These are phyloP conservation scores for Debaryomycetaceae sp. DNA, from an alignment of 1,139 yeast species.

Conservation along the genomic window DNA sequence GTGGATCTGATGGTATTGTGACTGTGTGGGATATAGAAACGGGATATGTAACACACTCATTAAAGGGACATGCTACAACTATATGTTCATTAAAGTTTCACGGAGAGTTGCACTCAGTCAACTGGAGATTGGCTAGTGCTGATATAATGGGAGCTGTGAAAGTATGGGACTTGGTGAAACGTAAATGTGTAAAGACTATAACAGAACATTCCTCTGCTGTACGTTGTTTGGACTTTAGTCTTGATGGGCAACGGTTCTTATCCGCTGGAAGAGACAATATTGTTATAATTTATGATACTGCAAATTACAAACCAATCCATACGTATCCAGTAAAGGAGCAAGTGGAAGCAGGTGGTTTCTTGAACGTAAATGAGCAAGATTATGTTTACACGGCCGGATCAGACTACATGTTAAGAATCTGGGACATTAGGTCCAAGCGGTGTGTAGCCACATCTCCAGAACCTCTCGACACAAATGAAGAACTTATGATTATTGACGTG, in stretches of 20 bases:
- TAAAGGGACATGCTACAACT: slow-evolving; percentile 95
- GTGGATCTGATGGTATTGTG: slow-evolving; percentile 91
- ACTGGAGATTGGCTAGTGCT: slow-evolving; percentile 84
- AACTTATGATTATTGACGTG: slow-evolving; percentile 62
- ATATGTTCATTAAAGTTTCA: slow-evolving; percentile 72
- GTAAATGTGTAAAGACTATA: slow-evolving; percentile 61
- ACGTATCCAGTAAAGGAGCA: slow-evolving; percentile 75
- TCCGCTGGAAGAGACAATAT: slow-evolving; percentile 92
- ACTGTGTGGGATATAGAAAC: slow-evolving; percentile 92
- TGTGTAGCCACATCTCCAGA: slow-evolving; percentile 45
- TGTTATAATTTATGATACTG: slow-evolving; percentile 58
- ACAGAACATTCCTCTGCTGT: slow-evolving; percentile 84
- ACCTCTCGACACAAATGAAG: slow-evolving; percentile 62
- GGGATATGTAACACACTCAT: slow-evolving; percentile 82
- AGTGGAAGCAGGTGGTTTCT: slow-evolving; percentile 78
- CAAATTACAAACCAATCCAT: slow-evolving; percentile 52
- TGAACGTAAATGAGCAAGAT: slow-evolving; percentile 32
- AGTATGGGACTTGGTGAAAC: slow-evolving; percentile 85
- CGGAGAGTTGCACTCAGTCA: slow-evolving; percentile 65
- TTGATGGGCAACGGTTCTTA: slow-evolving; percentile 53
- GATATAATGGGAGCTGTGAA: slow-evolving; percentile 85
- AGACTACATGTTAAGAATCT: slow-evolving; percentile 59
- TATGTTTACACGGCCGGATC: slow-evolving; percentile 79
- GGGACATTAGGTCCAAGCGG: slow-evolving; percentile 45
- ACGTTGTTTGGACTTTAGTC: slow-evolving; percentile 72